Conservation (phyloP, 1,284 basidiomycete genomes). For the Neolentinus lepideus region DNA sequence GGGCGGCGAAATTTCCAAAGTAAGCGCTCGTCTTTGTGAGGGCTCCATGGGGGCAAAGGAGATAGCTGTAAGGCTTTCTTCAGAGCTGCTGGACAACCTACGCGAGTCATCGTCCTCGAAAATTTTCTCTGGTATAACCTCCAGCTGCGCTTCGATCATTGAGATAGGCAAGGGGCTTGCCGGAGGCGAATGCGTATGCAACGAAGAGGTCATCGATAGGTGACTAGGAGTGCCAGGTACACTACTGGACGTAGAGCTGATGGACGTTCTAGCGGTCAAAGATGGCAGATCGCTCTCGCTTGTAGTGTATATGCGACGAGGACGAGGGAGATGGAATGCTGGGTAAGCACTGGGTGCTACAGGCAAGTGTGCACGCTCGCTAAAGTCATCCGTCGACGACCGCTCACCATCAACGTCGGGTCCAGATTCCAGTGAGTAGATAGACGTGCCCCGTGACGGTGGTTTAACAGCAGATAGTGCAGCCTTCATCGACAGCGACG, state of each 20-base stretch:
- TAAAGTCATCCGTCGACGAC: constrained; percentile 20
- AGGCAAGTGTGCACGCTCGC: constrained; percentile 17
- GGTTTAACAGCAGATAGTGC: constrained; percentile 10
- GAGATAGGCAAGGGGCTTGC: background rate
- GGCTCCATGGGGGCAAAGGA: background rate
- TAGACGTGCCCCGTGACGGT: constrained; percentile 9
- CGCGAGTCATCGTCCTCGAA: background rate
- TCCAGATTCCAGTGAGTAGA: constrained; percentile 21
- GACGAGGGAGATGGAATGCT: constrained; percentile 17
- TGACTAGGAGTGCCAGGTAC: background rate
- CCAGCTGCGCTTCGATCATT: background rate
- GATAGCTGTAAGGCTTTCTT: background rate
- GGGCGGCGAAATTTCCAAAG: background rate
- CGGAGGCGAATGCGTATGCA: background rate
- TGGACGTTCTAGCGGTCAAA: background rate
- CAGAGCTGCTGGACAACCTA: background rate
- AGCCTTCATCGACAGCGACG: background rate
- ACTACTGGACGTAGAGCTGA: constrained; percentile 6
- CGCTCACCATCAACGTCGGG: constrained; percentile 19
- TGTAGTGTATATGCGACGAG: constrained; percentile 5
- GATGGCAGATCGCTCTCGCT: constrained; percentile 1
- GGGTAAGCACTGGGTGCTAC: constrained; percentile 13
- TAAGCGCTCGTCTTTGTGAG: background rate
- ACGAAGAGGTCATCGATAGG: background rate
- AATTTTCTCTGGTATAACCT: background rate